Evolutionary conservation across 805 yeast genomes (phyloP).

Genomic region (Nakazawaea siamensis): DNA sequence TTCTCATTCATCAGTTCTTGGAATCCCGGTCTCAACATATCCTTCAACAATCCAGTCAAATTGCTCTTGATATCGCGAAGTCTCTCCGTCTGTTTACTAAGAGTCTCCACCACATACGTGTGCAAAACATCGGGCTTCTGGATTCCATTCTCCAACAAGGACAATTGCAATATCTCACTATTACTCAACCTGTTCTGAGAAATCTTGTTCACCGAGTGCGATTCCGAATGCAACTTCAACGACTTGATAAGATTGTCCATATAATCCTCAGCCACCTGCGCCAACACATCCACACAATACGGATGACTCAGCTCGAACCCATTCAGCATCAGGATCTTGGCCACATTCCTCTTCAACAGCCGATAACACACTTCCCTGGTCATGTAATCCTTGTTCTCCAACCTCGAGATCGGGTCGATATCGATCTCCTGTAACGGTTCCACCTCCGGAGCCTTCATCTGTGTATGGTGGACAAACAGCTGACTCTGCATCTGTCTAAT

Average conservation of each 20-base stretch:
- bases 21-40: constrained; percentile 71
- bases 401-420: constrained; percentile 74
- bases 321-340: constrained; percentile 80
- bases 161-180: constrained; percentile 45
- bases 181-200: constrained; percentile 14
- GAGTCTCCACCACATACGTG: constrained; percentile 64
- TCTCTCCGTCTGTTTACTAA: constrained; percentile 60
- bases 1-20: constrained; percentile 63
- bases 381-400: constrained; percentile 58
- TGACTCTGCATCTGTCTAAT: constrained; percentile 88
- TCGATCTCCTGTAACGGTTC: constrained; percentile 54
- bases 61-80: constrained; percentile 61
- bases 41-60: constrained; percentile 66
- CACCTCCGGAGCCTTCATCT: constrained; percentile 61
- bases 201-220: constrained; percentile 36
- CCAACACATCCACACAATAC: constrained; percentile 65
- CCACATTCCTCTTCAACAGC: constrained; percentile 59
- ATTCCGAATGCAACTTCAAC: constrained; percentile 63
- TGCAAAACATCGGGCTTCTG: constrained; percentile 70
- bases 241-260: constrained; percentile 67
- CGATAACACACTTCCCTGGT: constrained; percentile 55
- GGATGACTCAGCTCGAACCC: constrained; percentile 86
- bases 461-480: constrained; percentile 65
- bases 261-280: constrained; percentile 80
- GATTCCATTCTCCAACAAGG: constrained; percentile 82